phyloP scores from a whole-genome alignment of 2,329 filamentous ascomycete species.

The Colletotrichum sp. region DNA sequence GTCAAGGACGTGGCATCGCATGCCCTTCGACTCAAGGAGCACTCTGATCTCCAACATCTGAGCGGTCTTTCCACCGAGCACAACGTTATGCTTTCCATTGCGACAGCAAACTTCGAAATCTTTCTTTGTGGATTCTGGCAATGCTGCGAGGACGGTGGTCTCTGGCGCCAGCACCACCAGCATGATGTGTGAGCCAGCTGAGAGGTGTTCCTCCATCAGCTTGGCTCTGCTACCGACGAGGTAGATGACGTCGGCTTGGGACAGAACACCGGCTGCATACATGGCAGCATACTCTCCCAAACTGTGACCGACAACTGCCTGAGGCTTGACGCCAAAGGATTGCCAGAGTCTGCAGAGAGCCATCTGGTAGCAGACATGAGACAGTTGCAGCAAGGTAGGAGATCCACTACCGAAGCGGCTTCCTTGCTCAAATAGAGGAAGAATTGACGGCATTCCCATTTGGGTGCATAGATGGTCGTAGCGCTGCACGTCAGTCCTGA shows the following conservation, averaged over 20 bases:
- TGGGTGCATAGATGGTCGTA: constrained; percentile 55
- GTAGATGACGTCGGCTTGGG: constrained; percentile 71
- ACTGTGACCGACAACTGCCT: constrained; percentile 64
- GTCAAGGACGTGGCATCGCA: constrained; percentile 48
- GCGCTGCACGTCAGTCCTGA: constrained; percentile 57
- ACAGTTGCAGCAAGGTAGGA: constrained; percentile 53
- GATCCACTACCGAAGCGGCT: not conserved
- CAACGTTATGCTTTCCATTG: constrained; percentile 76
- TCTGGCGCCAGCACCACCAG: constrained; percentile 50
- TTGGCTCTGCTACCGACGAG: constrained; percentile 71
- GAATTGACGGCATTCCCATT: constrained; percentile 60
- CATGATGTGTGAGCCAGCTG: constrained; percentile 66
- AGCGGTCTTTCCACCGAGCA: constrained; percentile 56
- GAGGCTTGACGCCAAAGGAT: constrained; percentile 58
- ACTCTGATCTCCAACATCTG: constrained; percentile 48
- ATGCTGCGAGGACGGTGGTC: constrained; percentile 57
- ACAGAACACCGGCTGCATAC: constrained; percentile 71
- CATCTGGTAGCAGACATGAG: constrained; percentile 58
- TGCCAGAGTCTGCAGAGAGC: constrained; percentile 59
- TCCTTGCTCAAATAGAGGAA: constrained; percentile 50
- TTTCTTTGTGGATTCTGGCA: constrained; percentile 38
- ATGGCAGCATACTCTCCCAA: constrained; percentile 78
- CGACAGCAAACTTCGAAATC: constrained; percentile 66
- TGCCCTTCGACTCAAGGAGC: constrained; percentile 31
- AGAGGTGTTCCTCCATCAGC: constrained; percentile 68